phyloP scores from a whole-genome alignment of 2,329 filamentous ascomycete species.

The Orbilia quercus region DNA sequence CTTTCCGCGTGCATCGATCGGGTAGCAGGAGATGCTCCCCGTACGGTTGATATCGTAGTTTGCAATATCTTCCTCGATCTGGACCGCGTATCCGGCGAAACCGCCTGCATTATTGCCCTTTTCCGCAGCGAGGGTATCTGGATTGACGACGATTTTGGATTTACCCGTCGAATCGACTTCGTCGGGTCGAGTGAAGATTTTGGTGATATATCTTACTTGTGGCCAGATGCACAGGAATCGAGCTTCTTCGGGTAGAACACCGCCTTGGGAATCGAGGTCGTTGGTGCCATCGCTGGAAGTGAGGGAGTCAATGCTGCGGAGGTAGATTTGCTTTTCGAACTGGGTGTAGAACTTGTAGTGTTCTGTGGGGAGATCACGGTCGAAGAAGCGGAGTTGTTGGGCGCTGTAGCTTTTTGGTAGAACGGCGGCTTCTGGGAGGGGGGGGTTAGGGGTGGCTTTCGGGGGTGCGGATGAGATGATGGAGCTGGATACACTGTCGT shows the following conservation, averaged over 20 bases:
- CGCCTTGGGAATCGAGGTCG: slow-evolving; percentile 59
- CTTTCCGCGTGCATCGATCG: slow-evolving; percentile 39
- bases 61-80: slow-evolving; percentile 54
- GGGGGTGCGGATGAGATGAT: neutral
- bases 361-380: slow-evolving; percentile 81
- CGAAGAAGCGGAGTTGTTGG: slow-evolving; percentile 87
- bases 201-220: slow-evolving; percentile 32
- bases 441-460: neutral
- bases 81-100: slow-evolving; percentile 42
- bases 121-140: slow-evolving; percentile 31
- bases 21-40: slow-evolving; percentile 36
- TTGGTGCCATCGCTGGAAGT: slow-evolving; percentile 62
- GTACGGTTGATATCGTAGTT: slow-evolving; percentile 20
- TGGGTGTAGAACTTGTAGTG: slow-evolving; percentile 95
- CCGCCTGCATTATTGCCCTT: slow-evolving; percentile 37
- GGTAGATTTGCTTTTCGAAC: slow-evolving; percentile 86
- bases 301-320: slow-evolving; percentile 69
- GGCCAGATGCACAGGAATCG: slow-evolving; percentile 47
- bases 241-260: slow-evolving; percentile 34
- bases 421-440: slow-evolving; percentile 23
- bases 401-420: slow-evolving; percentile 32
- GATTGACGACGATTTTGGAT: slow-evolving; percentile 44
- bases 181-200: slow-evolving; percentile 46
- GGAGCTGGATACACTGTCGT: neutral
- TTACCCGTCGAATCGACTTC: slow-evolving; percentile 8